Base-by-base conservation (phyloP, 2,329 filamentous ascomycete species). In the Exserohilum rostratum region DNA sequence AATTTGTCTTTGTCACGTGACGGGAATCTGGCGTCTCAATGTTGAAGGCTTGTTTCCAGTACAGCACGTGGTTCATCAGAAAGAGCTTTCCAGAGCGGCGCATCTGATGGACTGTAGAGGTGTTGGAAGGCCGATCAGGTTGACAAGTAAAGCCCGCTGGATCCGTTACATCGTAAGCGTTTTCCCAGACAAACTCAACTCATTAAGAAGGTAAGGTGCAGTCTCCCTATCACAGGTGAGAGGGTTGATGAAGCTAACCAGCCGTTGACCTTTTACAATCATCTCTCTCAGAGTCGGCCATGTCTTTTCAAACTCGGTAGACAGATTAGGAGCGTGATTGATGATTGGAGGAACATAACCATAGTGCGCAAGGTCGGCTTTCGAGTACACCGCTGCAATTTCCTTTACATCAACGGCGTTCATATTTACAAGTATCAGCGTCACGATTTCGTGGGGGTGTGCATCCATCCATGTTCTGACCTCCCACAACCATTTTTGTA, bases 51-150 rank as follows among this genome's bases (percentile, higher is more conserved):
- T 86, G 69, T 15, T 71, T 73, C 58, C 81, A 78, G 77, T 91
- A 86, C 42, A 88, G 82, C 77, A 93, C 91, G 76, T 93, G 90
- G 78, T 93, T 93, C 78, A 90, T 81, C 12, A 93, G 78, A 15
- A 89, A 84, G 66, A 93, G 80, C 60, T 85, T 81, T 60, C 84
- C 83, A 0, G 80, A 78, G 0, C 78, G 68, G 34, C 89, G 69
- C 1, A 79, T 69, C 13, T 71, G 59, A 1, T 78, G 67, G 15
- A 82, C 64, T 11, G 76, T 71, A 15, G 50, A 55, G 2, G 85
- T 75, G 10, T 76, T 74, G 0, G 80, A 74, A 0, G 90, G 90
- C 0, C 90, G 84, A 68, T 90, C 82, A 5, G 90, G 80, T 0
- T 79, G 82, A 79, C 90, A 93, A 74, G 85, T 87, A 78, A 92